Evolutionary conservation across 306 rosid species (phyloP), one percentile per base, ranked within the genome.

Genomic region (Rubus idaeus): DNA sequence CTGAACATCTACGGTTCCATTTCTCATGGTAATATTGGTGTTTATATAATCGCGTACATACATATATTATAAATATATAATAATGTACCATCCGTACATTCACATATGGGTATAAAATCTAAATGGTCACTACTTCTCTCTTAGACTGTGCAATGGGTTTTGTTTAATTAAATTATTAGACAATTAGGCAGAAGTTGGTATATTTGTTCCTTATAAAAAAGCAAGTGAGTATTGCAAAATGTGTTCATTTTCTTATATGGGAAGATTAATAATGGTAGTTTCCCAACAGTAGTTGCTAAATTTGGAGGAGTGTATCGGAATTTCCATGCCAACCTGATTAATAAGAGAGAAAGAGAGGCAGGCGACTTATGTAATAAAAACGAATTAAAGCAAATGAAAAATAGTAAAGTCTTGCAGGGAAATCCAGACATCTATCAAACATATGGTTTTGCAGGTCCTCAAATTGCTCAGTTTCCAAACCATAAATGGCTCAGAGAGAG

Each of bases 371-470:
- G 52, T 53, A 21, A 44, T 51, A 13, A 30, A 75, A 18, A 30
- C 35, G 35, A 30, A 3, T 58, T 40, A 57, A 39, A 10, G 12
- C 2, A 65, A 41, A 46, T 76, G 42, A 21, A 56, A 65, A 58
- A 44, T 60, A 10, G 41, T 16, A 46, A 69, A 76, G 18, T 79
- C 88, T 81, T 84, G 87, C 82, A 87, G 83, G 89, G 58, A 76
- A 84, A 90, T 81, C 47, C 74, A 83, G 52, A 18, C 45, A 20
- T 18, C 74, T 39, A 74, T 70, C 10, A n/a, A 57, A 20, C 4
- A 52, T 57, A n/a, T 9, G 70, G 37, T 53, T 52, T 2, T 64
- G 75, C 86, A 74, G 75, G 87, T 79, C 84, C 78, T 9, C 5
- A 8, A 23, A 69, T 78, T 68, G 69, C 9, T 6, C 44, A 10